Conservation (phyloP, 495 filamentous ascomycete genomes). For the Patellaria atrata region DNA sequence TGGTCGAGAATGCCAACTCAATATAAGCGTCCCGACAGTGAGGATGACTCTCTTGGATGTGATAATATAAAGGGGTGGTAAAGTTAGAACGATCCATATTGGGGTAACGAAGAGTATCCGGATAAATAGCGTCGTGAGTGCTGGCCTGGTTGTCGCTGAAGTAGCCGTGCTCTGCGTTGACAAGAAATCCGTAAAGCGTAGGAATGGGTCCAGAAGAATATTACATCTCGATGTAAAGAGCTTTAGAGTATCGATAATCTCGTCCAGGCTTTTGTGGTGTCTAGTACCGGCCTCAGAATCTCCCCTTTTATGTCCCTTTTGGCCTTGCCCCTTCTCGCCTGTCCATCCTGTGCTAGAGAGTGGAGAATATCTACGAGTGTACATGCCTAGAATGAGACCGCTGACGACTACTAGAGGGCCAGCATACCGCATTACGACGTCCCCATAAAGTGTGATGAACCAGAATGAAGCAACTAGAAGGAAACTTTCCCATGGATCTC, state of each 20-base stretch:
- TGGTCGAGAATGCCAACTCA: conserved; percentile 85
- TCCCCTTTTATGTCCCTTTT: conserved; percentile 36
- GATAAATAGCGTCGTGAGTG: conserved; percentile 76
- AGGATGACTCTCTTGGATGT: conserved; percentile 75
- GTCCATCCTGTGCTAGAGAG: conserved; percentile 73
- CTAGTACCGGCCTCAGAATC: conserved; percentile 49
- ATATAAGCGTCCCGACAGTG: conserved; percentile 58
- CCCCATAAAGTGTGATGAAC: conserved; percentile 73
- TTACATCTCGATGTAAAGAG: conserved; percentile 82
- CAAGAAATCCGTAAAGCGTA: conserved; percentile 81
- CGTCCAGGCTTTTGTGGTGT: conserved; percentile 78
- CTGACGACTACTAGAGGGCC: conserved; percentile 74
- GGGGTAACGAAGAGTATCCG: conserved; percentile 79
- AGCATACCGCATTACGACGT: conserved; percentile 57
- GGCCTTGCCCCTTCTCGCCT: conserved; percentile 42
- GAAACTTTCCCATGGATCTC: conserved; percentile 94
- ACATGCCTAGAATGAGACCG: conserved; percentile 79
- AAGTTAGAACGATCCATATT: conserved; percentile 67
- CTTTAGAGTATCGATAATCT: conserved; percentile 86
- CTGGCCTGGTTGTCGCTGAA: conserved; percentile 81
- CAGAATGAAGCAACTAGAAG: conserved; percentile 73
- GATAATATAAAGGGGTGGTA: conserved; percentile 71
- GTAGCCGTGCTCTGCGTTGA: conserved; percentile 85
- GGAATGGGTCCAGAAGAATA: conserved; percentile 74
- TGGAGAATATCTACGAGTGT: conserved; percentile 75